Evolutionary conservation across 768 basidiomycete genomes (phyloP).

Genomic region (Pholiota molesta): DNA sequence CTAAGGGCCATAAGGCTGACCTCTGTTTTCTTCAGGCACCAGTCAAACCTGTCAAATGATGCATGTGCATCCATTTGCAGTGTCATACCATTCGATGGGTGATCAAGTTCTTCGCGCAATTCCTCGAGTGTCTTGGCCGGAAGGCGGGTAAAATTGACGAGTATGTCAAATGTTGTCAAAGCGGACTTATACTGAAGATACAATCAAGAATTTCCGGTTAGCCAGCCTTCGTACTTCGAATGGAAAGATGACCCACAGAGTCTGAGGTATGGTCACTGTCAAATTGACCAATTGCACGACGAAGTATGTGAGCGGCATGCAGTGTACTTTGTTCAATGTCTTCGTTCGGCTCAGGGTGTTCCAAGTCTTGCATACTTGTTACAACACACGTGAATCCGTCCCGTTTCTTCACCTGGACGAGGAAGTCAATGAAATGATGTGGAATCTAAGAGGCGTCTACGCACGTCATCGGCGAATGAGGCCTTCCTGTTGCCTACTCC

Average conservation of each 20-base stretch:
- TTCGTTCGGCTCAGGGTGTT: no score
- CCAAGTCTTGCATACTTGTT: slow-evolving; percentile 9
- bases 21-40: slow-evolving; percentile 17
- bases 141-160: slow-evolving; percentile 13
- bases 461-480: slow-evolving; percentile 4
- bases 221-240: neutral
- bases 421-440: slow-evolving; percentile 5
- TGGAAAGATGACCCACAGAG: slow-evolving; percentile 10
- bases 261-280: slow-evolving; percentile 8
- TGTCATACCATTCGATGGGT: slow-evolving; percentile 15
- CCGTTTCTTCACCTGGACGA: slow-evolving; percentile 15
- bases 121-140: slow-evolving; percentile 8
- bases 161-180: slow-evolving; percentile 13
- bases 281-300: slow-evolving; percentile 7
- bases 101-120: slow-evolving; percentile 3
- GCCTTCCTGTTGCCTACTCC: neutral
- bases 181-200: slow-evolving; percentile 17
- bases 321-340: neutral
- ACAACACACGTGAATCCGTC: slow-evolving; percentile 18
- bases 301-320: slow-evolving; percentile 12
- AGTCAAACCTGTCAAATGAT: slow-evolving; percentile 12
- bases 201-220: neutral
- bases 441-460: neutral
- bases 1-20: slow-evolving; percentile 4
- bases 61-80: slow-evolving; percentile 7